These are phyloP conservation scores for Drechslerella stenobrocha DNA, from an alignment of 2,329 filamentous ascomycete genomes.

Conservation along the genomic window DNA sequence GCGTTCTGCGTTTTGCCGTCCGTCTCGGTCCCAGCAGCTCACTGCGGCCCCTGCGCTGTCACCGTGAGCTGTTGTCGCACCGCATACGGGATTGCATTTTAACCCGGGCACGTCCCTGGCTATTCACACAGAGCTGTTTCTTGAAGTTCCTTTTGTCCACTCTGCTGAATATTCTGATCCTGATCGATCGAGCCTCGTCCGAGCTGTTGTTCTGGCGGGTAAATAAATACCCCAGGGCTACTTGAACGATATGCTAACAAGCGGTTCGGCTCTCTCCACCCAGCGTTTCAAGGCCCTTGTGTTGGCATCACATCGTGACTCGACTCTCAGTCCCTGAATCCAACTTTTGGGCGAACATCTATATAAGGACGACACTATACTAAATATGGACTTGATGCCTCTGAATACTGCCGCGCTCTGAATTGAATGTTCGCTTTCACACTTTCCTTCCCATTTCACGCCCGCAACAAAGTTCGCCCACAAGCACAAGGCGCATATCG, in stretches of 20 bases:
- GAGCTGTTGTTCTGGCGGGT: conserved; percentile 41
- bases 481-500: conserved; percentile 2
- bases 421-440: conserved; percentile 8
- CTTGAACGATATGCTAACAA: conserved; percentile 16
- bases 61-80: conserved; percentile 43
- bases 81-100: conserved; percentile 46
- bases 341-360: conserved; percentile 23
- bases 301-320: conserved; percentile 34
- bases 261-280: conserved; percentile 16
- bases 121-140: conserved; percentile 37
- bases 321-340: conserved; percentile 22
- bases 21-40: conserved; percentile 44
- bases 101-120: conserved; percentile 29
- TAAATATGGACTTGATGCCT: conserved; percentile 18
- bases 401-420: conserved; percentile 8
- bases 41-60: conserved; percentile 44
- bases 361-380: conserved; percentile 20
- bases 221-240: conserved; percentile 25
- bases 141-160: conserved; percentile 16
- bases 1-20: conserved; percentile 48
- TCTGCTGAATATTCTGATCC: conserved; percentile 14
- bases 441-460: conserved; percentile 18
- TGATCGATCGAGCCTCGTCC: conserved; percentile 20
- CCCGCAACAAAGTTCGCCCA: conserved; percentile 5
- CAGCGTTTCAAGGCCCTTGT: conserved; percentile 26